Evolutionary conservation across 495 filamentous ascomycete species (phyloP), one percentile per base, ranked within the genome.

Genomic region (Talaromyces borbonicus): DNA sequence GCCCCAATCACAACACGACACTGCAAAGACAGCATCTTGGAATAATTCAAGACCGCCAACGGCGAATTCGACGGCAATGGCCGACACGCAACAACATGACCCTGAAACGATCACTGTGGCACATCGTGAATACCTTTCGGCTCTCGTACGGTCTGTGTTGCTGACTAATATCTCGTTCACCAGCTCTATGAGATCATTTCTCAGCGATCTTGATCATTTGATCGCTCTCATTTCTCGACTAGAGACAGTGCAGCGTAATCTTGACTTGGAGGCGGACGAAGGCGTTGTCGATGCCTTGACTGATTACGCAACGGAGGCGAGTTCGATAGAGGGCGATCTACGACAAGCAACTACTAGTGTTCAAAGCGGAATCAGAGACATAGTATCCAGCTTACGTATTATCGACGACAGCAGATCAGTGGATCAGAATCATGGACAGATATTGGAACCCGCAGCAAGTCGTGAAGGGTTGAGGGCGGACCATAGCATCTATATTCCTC

Each of bases 31-130:
- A 14, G 38, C 38, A 16, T 49, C 25, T 11, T 33, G 16, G 5
- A 27, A 20, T 26, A 14, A 32, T 5, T 16, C 20, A 0, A 35
- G 32, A 19, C 15, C 26, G 36, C 18, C 5, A 5, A 46, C 16
- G 30, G 23, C 42, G 11, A 22, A 19, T 30, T 44, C 43, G 9
- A 22, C 43, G 11, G 25, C 4, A 14, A 25, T 30, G 8, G 40
- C 23, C 30, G 25, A 8, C 58, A 18, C 46, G 31, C 69, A 74
- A 23, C 67, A 70, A 6, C 80, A 82, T 53, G 90, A 97, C 56
- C 90, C 90, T 0, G 87, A 95, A 62, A 80, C 81, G 12, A 75
- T 96, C 18, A 79, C 87, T 5, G 73, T 76, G 16, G 87, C 85
- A 4, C 90, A 97, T 58, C 72, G 79, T 5, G 63, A 72, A 20